Percentiles rank a stretch among this genome's conserved stretches.
Conservation (phyloP, 2,329 filamentous ascomycete species). For the Coniosporium tulheliwenetii region DNA sequence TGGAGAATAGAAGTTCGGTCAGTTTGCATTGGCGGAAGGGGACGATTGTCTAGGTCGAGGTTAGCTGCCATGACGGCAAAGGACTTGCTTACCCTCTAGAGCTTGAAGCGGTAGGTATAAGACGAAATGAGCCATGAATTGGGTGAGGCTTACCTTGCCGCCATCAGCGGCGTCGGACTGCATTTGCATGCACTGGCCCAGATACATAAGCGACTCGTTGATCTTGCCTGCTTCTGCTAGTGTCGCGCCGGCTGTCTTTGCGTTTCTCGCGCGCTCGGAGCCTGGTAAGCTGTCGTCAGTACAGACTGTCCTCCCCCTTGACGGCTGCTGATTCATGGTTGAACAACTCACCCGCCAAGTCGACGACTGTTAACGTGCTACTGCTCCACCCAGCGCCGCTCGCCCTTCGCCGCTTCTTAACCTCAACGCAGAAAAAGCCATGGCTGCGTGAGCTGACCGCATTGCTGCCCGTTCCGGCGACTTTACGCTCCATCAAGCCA, state of each 20-base stretch:
- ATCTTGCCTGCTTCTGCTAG: conserved; percentile 95
- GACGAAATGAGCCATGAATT: too few relatives aligned
- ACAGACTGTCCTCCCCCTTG: not conserved
- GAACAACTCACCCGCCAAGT: conserved; percentile 53
- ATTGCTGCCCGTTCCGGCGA: conserved; percentile 85
- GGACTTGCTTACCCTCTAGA: too few relatives aligned
- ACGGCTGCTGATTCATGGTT: not conserved
- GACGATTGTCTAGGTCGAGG: conserved; percentile 44
- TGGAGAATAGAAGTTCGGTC: conserved; percentile 35
- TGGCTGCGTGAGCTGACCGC: conserved; percentile 85
- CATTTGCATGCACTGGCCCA: conserved; percentile 92
- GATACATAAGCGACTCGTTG: conserved; percentile 95
- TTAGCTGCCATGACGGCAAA: too few relatives aligned
- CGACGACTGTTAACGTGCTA: conserved; percentile 73
- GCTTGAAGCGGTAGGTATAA: too few relatives aligned
- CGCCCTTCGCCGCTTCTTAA: conserved; percentile 59
- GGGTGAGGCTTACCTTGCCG: conserved; percentile 44
- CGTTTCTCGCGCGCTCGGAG: conserved; percentile 81
- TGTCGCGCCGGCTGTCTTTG: conserved; percentile 85
- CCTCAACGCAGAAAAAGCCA: conserved; percentile 89
- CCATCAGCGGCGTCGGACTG: conserved; percentile 66
- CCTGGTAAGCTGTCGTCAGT: conserved; percentile 24
- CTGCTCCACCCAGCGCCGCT: conserved; percentile 52
- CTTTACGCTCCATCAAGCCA: conserved; percentile 70
- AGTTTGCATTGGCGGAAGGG: conserved; percentile 46